Evolutionary conservation across 2,329 filamentous ascomycete species (phyloP).

Genomic region (Lasiodiplodia sp.): DNA sequence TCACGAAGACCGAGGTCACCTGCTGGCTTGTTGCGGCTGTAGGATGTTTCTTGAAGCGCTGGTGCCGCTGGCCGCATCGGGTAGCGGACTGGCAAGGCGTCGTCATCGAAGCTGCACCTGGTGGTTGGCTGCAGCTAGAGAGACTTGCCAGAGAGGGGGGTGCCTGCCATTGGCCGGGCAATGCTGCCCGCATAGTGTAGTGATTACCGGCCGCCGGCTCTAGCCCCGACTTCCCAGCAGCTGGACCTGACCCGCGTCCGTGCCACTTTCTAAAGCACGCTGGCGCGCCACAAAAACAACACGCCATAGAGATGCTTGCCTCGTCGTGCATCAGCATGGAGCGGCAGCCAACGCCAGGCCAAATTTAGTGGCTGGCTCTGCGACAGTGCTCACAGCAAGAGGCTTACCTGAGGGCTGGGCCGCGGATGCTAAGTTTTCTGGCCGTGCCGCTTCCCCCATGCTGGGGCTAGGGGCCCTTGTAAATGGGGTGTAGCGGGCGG

Average conservation of each 20-base stretch:
- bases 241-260: conserved; percentile 4
- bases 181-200: conserved; percentile 9
- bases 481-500: conserved; percentile 9
- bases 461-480: neutral
- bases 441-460: neutral
- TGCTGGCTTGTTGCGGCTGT: neutral
- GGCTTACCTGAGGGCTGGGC: conserved; percentile 12
- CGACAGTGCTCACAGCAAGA: conserved; percentile 8
- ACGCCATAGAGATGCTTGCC: conserved; percentile 11
- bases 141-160: neutral
- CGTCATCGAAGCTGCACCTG: conserved; percentile 17
- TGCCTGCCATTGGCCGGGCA: conserved; percentile 3
- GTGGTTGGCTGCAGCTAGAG: conserved; percentile 4
- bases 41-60: conserved; percentile 5
- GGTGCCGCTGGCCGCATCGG: neutral
- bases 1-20: neutral
- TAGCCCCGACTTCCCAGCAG: conserved; percentile 11
- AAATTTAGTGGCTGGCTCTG: conserved; percentile 5
- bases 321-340: neutral
- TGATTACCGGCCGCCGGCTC: conserved; percentile 11
- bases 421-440: conserved; percentile 15
- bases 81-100: neutral
- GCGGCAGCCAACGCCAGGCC: neutral
- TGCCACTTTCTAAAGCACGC: conserved; percentile 17
- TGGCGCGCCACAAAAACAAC: conserved; percentile 22